Evolutionary conservation across 2,329 filamentous ascomycete genomes (phyloP).

Genomic region (Tolypocladium tundrense): DNA sequence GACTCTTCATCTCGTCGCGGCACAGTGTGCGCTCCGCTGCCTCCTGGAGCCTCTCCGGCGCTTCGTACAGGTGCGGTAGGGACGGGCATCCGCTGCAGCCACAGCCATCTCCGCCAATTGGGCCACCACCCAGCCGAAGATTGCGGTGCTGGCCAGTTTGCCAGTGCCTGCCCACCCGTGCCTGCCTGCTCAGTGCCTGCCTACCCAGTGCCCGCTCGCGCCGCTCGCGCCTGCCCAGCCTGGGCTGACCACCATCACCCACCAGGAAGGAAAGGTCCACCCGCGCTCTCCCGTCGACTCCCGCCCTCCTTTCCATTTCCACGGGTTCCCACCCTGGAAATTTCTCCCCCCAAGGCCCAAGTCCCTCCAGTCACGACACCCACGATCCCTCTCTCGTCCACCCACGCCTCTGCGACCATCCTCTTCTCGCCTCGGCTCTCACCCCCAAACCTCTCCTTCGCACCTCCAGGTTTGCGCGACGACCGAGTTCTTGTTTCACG

Average conservation of each 20-base stretch:
- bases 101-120: neutral
- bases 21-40: neutral
- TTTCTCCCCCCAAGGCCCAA: conserved; percentile 4
- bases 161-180: too few species aligned
- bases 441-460: conserved; percentile 4
- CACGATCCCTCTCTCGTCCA: conserved; percentile 3
- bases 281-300: conserved; percentile 5
- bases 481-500: neutral
- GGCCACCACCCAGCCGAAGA: neutral
- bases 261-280: neutral
- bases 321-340: conserved; percentile 9
- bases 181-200: too few species aligned
- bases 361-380: conserved; percentile 4
- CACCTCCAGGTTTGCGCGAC: conserved; percentile 1
- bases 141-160: neutral
- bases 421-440: conserved; percentile 3
- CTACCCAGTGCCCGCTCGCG: neutral
- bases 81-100: neutral
- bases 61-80: neutral
- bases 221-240: neutral
- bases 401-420: conserved; percentile 3
- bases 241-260: neutral
- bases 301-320: conserved; percentile 8
- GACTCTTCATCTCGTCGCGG: neutral
- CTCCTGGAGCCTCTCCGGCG: neutral